phyloP scores from a whole-genome alignment of 768 basidiomycete species.

The Leccinellum rugosiceps region DNA sequence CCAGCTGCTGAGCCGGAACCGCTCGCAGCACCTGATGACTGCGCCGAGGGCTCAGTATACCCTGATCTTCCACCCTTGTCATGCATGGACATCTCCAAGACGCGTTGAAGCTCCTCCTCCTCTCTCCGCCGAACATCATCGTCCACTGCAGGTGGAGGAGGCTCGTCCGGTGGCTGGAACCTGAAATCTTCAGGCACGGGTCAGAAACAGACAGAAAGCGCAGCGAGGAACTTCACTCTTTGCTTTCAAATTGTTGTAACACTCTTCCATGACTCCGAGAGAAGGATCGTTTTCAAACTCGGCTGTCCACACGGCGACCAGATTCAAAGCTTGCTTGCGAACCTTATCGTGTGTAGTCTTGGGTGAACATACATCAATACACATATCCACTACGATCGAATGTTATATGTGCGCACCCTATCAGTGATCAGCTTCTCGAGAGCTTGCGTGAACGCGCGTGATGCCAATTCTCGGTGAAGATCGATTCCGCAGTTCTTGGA shows the following conservation, averaged over 20 bases:
- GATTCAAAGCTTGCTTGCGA: conserved; percentile 62
- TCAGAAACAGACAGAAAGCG: conserved; percentile 11
- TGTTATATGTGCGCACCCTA: conserved; percentile 51
- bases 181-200: conserved; percentile 53
- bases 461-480: conserved; percentile 83
- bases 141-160: conserved; percentile 66
- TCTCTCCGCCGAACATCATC: conserved; percentile 81
- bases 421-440: conserved; percentile 86
- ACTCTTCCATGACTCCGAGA: conserved; percentile 88
- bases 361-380: conserved; percentile 15
- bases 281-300: conserved; percentile 80
- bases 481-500: conserved; percentile 86
- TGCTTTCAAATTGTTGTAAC: conserved; percentile 73
- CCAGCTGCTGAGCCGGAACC: conserved; percentile 27
- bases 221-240: conserved; percentile 57
- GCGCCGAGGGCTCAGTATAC: conserved; percentile 47
- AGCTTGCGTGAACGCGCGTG: conserved; percentile 85
- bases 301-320: conserved; percentile 80
- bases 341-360: conserved; percentile 93
- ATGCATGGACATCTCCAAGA: conserved; percentile 87
- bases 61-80: conserved; percentile 79
- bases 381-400: not conserved
- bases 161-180: conserved; percentile 59
- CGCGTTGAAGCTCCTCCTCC: conserved; percentile 93
- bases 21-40: conserved; percentile 33